Base-by-base conservation (phyloP, 768 basidiomycete species). In the Lepiota brunneoincarnata region DNA sequence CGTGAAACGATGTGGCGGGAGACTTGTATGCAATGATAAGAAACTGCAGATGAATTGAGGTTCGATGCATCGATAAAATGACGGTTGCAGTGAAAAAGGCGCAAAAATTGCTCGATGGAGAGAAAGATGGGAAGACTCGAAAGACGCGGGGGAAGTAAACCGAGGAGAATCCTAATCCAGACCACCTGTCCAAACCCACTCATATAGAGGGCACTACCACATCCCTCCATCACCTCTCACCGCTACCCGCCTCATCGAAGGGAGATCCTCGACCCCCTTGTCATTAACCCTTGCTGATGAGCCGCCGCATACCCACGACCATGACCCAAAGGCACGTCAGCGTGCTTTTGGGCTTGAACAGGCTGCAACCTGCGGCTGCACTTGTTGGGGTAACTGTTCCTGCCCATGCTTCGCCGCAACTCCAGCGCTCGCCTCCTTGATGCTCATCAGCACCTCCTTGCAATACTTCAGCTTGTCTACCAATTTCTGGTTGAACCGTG, bases 401-500 rank as follows among this genome's bases (percentile, higher is more conserved):
- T 53, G 42, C 12, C 34, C 20, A 59, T 55, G 49, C 54, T 59
- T 54, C 44, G 49, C 39, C 17, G 24, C 40, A 26, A 21, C 24
- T 18, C 42, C 46, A 2, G 69, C 76, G 60, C 80, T 85, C 40
- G 84, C 86, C 48, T 77, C 81, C 50, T 76, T 74, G 58, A 91
- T 91, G 57, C 83, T 86, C 51, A 78, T 67, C 44, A 94, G 75
- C 31, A 94, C 89, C 66, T 94, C 92, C 65, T 86, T 87, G 75
- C 87, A 91, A 68, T 90, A 94, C 69, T 86, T 86, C 61, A 93
- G 78, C 73, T 93, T 93, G 58, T 87, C 87, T 28, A 93, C 68
- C 34, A 93, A 67, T 50, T 79, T 78, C 61, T 80, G 79, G 50
- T 81, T 75, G 61, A 83, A 81, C 69, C 86, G 87, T 49, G 75